Evolutionary conservation across 192 early-diverging fungal species (phyloP), one percentile per base, ranked within the genome.

Genomic region (Entomortierella chlamydospora): DNA sequence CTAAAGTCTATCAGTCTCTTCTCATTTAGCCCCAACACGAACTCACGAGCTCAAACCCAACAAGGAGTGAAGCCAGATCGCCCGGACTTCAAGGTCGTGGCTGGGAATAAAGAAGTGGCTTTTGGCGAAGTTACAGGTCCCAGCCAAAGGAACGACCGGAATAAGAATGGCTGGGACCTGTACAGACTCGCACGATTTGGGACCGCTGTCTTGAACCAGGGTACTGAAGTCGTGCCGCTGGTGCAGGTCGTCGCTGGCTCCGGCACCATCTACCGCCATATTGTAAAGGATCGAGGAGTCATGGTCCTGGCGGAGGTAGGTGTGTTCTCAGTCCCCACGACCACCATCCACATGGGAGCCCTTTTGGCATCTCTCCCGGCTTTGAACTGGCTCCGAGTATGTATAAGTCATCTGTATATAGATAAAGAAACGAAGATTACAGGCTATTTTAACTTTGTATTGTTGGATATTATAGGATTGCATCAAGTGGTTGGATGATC

Each of bases 111-210:
- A 34, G 68, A 61, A 10, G 37, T 55, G 26, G n/a, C 68, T 25
- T 70, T 70, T 31, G 58, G 68, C 22, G 68, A 70, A 18, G 58
- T 61, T 37, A 70, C 68, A 42, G 68, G 50, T 43, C 57, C 56
- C 18, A 51, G 0, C 55, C 68, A 70, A 54, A 60, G n/a, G 49
- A 61, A 39, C 39, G 68, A 70, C 28, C 15, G 20, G 68, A 31
- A 30, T 30, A 61, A 70, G 39, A 70, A 61, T 70, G 68, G 68
- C 8, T 70, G 57, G 49, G 68, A 70, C 13, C 58, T 70, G 1
- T 70, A 31, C 33, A 51, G 68, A 42, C 68, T 61, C 13, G 33
- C 51, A 12, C 30, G 68, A 18, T 70, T 70, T 70, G 68, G 68
- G 34, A 60, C 30, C 37, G 23, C 34, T 61, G 68, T 70, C 20